Percentiles rank a stretch among this genome's conserved stretches.
Evolutionary conservation across 106 monocot genomes (phyloP).

Genomic region (Dendrobium nobile): DNA sequence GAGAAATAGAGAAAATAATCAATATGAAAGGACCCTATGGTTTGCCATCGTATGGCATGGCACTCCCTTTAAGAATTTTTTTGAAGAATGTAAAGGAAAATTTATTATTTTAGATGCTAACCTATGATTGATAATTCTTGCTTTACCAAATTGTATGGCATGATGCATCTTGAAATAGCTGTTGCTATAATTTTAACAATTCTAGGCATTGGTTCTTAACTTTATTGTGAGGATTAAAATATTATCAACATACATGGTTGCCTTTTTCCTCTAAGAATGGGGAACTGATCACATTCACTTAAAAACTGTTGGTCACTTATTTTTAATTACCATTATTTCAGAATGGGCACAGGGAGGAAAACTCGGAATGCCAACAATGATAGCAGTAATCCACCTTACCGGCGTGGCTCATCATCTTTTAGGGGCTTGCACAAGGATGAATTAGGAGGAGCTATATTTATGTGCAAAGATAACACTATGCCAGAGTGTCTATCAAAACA

Average conservation of each 20-base stretch:
- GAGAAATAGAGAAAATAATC: too few relatives aligned
- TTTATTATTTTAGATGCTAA: too few relatives aligned
- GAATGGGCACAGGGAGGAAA: slow-evolving; percentile 10
- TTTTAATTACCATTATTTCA: slow-evolving; percentile 1
- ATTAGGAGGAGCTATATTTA: slow-evolving; percentile 35
- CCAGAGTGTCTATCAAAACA: slow-evolving; percentile 34
- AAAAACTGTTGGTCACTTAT: neutral
- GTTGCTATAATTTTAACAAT: neutral
- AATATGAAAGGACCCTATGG: too few relatives aligned
- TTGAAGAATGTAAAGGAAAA: too few relatives aligned
- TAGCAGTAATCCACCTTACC: neutral
- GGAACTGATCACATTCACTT: neutral
- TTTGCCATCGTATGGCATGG: too few relatives aligned
- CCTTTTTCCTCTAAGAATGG: neutral
- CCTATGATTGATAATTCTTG: neutral
- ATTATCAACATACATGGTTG: neutral
- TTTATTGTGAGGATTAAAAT: neutral
- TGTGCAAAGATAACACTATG: slow-evolving; percentile 34
- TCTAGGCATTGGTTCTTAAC: neutral
- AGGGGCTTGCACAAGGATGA: slow-evolving; percentile 20
- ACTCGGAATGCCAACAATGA: too few relatives aligned
- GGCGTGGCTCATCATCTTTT: neutral
- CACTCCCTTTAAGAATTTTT: too few relatives aligned
- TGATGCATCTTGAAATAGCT: neutral
- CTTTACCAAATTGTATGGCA: neutral